Evolutionary conservation across 164 flowering plant species (phyloP).

Genomic region (Saururus chinensis): DNA sequence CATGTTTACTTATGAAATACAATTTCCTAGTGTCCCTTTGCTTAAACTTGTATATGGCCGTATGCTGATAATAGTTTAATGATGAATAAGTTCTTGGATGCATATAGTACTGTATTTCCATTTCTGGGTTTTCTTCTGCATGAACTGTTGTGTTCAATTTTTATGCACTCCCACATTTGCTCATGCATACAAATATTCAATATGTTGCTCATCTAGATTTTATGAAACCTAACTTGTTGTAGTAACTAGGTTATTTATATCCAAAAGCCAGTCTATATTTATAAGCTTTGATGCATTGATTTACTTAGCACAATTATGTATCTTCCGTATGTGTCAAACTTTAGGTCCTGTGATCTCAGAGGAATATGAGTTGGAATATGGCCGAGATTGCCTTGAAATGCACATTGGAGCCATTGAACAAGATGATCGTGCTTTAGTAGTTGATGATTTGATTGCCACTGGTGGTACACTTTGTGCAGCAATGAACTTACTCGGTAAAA

Average conservation of each 20-base stretch:
- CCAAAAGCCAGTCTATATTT: too few relatives aligned
- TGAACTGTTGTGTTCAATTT: not conserved
- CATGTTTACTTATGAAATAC: too few relatives aligned
- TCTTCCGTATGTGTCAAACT: constrained; percentile 1
- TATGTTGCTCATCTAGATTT: too few relatives aligned
- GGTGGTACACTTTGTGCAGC: constrained; percentile 95
- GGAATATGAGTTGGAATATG: constrained; percentile 81
- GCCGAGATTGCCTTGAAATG: constrained; percentile 93
- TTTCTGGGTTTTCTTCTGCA: not conserved
- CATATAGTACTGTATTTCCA: too few relatives aligned
- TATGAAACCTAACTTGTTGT: too few relatives aligned
- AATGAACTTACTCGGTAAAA: constrained; percentile 56
- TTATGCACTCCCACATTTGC: not conserved
- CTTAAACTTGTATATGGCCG: too few relatives aligned
- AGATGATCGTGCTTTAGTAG: constrained; percentile 79
- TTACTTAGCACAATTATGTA: not conserved
- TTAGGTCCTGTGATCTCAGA: constrained; percentile 77
- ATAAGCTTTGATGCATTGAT: too few relatives aligned
- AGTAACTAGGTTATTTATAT: too few relatives aligned
- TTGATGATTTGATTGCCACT: constrained; percentile 91
- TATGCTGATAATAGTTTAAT: too few relatives aligned
- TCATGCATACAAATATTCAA: too few relatives aligned
- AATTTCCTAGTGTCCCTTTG: too few relatives aligned
- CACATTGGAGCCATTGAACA: constrained; percentile 83
- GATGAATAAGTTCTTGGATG: too few relatives aligned